Conservation (phyloP, 257 asterid genomes). For the Verbascum thapsus region DNA sequence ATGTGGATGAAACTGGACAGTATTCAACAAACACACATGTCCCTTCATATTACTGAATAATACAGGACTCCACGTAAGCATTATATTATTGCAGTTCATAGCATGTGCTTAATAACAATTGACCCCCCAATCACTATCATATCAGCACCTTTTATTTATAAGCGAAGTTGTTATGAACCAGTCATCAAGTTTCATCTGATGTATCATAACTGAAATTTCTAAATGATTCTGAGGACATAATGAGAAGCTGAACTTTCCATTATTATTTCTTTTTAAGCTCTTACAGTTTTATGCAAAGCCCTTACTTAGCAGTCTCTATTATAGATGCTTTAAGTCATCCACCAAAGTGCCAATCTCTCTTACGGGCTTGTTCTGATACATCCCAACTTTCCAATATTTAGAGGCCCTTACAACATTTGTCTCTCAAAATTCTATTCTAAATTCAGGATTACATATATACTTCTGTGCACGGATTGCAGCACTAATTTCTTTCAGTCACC, state of each 20-base stretch:
- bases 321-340: conserved; percentile 13
- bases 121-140: conserved; percentile 28
- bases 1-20: conserved; percentile 20
- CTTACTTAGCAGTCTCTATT: conserved; percentile 15
- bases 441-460: conserved; percentile 2
- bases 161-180: conserved; percentile 27
- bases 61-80: conserved; percentile 19
- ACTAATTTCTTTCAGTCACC: conserved; percentile 24
- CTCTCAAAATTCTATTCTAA: conserved; percentile 23
- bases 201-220: conserved; percentile 19
- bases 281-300: conserved; percentile 22
- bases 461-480: conserved; percentile 10
- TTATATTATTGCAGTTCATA: conserved; percentile 21
- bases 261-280: conserved; percentile 4
- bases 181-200: conserved; percentile 30
- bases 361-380: conserved; percentile 23
- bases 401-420: conserved; percentile 17
- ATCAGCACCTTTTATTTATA: conserved; percentile 16
- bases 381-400: conserved; percentile 24
- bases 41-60: conserved; percentile 22
- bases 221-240: conserved; percentile 15
- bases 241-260: conserved; percentile 16
- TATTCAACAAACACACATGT: conserved; percentile 23
- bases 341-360: conserved; percentile 18
- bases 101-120: conserved; percentile 25